These are phyloP conservation scores for Xylaria sp. DNA, from an alignment of 2,329 filamentous ascomycete species.

Conservation along the genomic window DNA sequence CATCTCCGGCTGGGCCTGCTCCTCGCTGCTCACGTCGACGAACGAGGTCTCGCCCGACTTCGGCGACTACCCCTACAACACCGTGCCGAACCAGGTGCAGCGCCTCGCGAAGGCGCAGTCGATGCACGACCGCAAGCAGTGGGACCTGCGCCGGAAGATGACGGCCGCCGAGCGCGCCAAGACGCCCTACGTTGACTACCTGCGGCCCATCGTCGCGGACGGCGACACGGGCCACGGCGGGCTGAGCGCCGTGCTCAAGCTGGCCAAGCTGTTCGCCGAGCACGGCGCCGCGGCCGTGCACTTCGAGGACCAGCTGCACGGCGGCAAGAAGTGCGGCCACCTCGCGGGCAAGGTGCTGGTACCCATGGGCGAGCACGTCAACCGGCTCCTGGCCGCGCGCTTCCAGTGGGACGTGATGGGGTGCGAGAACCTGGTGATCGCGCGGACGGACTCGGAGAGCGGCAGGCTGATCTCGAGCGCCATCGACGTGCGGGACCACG, in stretches of 20 bases:
- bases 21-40: conserved; percentile 85
- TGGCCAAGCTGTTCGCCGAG: conserved; percentile 96
- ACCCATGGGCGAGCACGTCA: conserved; percentile 93
- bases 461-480: conserved; percentile 88
- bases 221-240: conserved; percentile 96
- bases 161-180: conserved; percentile 70
- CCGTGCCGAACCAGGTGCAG: conserved; percentile 97
- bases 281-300: conserved; percentile 95
- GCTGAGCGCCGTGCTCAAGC: conserved; percentile 87
- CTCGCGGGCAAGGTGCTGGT: conserved; percentile 95
- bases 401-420: conserved; percentile 99
- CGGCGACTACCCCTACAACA: conserved; percentile 98
- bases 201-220: conserved; percentile 93
- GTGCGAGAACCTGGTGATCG: conserved; percentile 90
- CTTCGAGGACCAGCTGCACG: conserved; percentile 97
- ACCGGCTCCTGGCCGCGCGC: conserved; percentile 84
- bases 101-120: conserved; percentile 94
- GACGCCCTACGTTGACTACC: conserved; percentile 86
- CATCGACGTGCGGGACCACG: conserved; percentile 92
- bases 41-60: conserved; percentile 98
- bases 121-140: conserved; percentile 95
- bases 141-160: conserved; percentile 81
- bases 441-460: conserved; percentile 92
- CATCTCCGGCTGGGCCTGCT: conserved; percentile 96
- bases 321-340: conserved; percentile 98